Conservation (phyloP, 2,329 filamentous ascomycete species). For the Xylariaceae sp. region DNA sequence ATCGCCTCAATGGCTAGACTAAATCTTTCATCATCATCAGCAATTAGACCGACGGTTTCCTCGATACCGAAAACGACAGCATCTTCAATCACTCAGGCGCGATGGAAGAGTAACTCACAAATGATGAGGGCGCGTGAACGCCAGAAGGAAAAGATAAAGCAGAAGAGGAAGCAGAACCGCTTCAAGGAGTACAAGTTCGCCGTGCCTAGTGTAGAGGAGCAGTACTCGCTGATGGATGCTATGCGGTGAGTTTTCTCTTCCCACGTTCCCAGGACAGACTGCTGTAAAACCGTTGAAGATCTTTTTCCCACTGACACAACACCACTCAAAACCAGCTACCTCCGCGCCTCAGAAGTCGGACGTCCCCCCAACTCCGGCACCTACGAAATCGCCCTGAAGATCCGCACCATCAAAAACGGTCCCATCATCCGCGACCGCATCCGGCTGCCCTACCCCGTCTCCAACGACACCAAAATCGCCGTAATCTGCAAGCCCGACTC, state of each 20-base stretch:
- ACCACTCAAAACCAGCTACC: conserved; percentile 58
- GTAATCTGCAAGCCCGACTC: conserved; percentile 87
- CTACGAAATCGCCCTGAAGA: conserved; percentile 82
- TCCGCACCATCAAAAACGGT: conserved; percentile 81
- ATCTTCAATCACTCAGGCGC: conserved; percentile 44
- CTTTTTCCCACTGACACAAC: too few species aligned
- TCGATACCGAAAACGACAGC: conserved; percentile 47
- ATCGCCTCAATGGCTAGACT: conserved; percentile 52
- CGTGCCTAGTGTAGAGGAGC: conserved; percentile 61
- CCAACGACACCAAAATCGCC: conserved; percentile 82
- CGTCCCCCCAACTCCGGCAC: conserved; percentile 68
- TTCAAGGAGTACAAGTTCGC: conserved; percentile 62
- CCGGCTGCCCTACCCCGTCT: conserved; percentile 82
- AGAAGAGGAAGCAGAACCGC: conserved; percentile 60
- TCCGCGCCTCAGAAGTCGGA: conserved; percentile 90
- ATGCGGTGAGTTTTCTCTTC: conserved; percentile 62
- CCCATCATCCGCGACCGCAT: conserved; percentile 84
- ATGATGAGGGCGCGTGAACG: conserved; percentile 38
- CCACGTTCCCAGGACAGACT: not conserved
- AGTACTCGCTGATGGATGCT: conserved; percentile 83
- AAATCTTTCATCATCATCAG: conserved; percentile 39
- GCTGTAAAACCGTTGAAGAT: too few species aligned
- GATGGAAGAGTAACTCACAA: conserved; percentile 35
- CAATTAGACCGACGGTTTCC: conserved; percentile 39
- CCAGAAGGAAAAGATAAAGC: conserved; percentile 51